Conservation (phyloP, 495 filamentous ascomycete species). For the Tuber indicum region DNA sequence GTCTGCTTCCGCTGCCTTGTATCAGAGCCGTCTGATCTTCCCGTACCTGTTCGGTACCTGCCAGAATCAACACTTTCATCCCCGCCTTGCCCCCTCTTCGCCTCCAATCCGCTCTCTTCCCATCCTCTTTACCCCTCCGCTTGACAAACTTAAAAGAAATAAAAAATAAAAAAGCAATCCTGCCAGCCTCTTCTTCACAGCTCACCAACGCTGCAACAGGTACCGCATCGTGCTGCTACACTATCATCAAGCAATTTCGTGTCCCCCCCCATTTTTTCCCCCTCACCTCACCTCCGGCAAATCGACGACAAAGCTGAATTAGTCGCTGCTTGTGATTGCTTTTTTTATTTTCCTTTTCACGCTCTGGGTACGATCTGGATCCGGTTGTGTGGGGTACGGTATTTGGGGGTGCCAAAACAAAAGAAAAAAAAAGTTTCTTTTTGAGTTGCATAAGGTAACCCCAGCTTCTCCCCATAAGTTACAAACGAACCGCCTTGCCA, state of each 20-base stretch:
- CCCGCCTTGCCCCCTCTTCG: background rate
- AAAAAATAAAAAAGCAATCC: background rate
- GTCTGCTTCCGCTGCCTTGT: background rate
- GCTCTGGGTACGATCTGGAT: background rate
- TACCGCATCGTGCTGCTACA: background rate
- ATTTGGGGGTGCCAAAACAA: background rate
- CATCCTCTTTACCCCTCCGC: background rate
- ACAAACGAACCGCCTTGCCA: background rate
- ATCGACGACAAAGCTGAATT: conserved; percentile 5
- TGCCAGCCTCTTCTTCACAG: background rate
- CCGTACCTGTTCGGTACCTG: background rate
- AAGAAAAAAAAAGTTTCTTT: background rate
- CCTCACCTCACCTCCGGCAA: background rate
- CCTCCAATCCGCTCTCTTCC: background rate
- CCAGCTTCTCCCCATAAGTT: background rate
- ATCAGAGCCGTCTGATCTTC: background rate
- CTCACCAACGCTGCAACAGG: background rate
- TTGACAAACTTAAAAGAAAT: background rate
- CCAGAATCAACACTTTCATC: background rate
- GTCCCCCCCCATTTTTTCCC: background rate
- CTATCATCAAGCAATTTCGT: background rate
- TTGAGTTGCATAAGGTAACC: background rate
- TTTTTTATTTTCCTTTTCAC: background rate
- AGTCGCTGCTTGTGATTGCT: background rate
- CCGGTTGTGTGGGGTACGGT: background rate